Conservation (phyloP, 225 moss, liverwort and hornwort species). For the Asterella californica region DNA sequence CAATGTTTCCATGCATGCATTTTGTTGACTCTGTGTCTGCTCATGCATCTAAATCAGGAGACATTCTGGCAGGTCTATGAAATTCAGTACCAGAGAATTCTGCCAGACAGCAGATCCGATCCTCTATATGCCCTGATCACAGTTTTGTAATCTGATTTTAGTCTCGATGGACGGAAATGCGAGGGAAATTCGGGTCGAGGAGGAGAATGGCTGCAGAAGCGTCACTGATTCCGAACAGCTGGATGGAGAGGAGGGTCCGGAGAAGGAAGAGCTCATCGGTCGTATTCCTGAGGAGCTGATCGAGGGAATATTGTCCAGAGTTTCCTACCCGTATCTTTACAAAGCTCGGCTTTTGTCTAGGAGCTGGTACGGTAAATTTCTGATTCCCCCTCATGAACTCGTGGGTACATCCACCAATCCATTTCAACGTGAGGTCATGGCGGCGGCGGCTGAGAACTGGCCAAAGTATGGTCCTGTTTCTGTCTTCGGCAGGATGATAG, state of each 20-base stretch:
- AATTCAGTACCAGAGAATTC: too few relatives aligned
- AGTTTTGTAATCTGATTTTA: too few relatives aligned
- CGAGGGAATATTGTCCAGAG: background rate
- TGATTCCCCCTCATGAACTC: background rate
- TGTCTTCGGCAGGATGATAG: background rate
- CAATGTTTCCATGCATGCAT: too few relatives aligned
- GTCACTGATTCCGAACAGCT: background rate
- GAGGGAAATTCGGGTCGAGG: background rate
- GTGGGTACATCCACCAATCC: background rate
- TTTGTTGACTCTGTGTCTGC: too few relatives aligned
- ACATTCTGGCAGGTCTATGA: too few relatives aligned
- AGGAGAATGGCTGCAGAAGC: background rate
- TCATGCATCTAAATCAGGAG: too few relatives aligned
- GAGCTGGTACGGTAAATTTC: slow-evolving; percentile 2
- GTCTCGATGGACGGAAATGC: background rate
- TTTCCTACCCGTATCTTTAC: slow-evolving; percentile 11
- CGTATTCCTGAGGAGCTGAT: slow-evolving; percentile 8
- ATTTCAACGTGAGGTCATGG: background rate
- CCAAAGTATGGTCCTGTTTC: background rate
- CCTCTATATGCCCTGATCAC: too few relatives aligned
- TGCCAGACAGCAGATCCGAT: too few relatives aligned
- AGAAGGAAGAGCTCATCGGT: too few relatives aligned
- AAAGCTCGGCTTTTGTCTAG: slow-evolving; percentile 14
- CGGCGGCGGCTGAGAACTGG: slow-evolving; percentile 9
- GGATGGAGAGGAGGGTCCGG: too few relatives aligned